Evolutionary conservation across 31 red algal species (phyloP).

Genomic region (Bonnemaisonia californica): DNA sequence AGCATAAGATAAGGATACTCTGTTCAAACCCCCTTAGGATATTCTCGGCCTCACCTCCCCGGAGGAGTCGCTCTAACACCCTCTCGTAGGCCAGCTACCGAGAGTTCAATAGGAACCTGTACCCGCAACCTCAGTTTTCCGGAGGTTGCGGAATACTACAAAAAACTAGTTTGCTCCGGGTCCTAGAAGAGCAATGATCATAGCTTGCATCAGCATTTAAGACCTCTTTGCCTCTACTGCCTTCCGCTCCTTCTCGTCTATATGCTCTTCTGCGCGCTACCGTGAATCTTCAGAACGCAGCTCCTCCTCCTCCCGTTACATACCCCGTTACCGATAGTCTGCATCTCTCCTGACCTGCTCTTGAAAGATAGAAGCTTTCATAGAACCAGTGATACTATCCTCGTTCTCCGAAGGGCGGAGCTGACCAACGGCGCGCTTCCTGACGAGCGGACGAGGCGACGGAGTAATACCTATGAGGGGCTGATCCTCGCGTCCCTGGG

Average conservation of each 20-base stretch:
- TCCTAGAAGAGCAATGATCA: conserved; percentile 3
- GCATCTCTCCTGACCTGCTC: too few relatives aligned
- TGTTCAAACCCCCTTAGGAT: too few relatives aligned
- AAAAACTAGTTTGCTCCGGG: neutral
- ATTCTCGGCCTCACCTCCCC: too few relatives aligned
- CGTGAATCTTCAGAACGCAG: neutral
- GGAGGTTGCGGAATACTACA: too few relatives aligned
- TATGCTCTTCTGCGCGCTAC: neutral
- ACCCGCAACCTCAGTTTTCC: too few relatives aligned
- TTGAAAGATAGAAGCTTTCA: conserved; percentile 5
- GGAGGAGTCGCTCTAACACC: too few relatives aligned
- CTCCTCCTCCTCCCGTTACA: neutral
- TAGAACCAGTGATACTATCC: neutral
- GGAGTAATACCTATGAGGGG: neutral
- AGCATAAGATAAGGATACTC: too few relatives aligned
- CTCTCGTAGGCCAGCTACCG: too few relatives aligned
- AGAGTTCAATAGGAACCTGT: too few relatives aligned
- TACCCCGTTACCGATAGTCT: too few relatives aligned
- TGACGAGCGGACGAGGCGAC: neutral
- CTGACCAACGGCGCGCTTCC: neutral
- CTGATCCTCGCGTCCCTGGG: too few relatives aligned
- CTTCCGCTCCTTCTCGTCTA: neutral
- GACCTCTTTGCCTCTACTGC: neutral
- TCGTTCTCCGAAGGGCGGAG: neutral
- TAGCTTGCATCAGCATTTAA: neutral